Evolutionary conservation across 805 yeast genomes (phyloP).

Genomic region (Yarrowia bubula): DNA sequence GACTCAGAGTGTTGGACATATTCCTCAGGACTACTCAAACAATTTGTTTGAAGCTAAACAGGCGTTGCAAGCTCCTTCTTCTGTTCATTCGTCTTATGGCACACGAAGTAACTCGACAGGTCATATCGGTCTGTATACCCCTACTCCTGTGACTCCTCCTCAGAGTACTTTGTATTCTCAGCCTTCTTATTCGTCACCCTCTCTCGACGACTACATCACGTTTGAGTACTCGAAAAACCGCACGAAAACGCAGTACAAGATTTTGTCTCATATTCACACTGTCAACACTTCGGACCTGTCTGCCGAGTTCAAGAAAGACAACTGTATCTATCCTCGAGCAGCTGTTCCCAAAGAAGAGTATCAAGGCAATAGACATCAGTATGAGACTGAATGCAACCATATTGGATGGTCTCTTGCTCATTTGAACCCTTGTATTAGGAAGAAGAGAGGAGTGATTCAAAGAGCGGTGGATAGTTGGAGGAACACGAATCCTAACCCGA

Average conservation of each 20-base stretch:
- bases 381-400: slow-evolving; percentile 49
- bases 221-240: slow-evolving; percentile 40
- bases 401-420: slow-evolving; percentile 51
- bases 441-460: slow-evolving; percentile 49
- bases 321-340: slow-evolving; percentile 53
- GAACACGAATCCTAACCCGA: slow-evolving; percentile 46
- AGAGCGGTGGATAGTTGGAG: slow-evolving; percentile 55
- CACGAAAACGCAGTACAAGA: slow-evolving; percentile 36
- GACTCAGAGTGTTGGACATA: not conserved
- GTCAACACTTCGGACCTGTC: slow-evolving; percentile 35
- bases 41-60: not conserved
- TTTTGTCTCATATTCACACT: slow-evolving; percentile 41
- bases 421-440: slow-evolving; percentile 46
- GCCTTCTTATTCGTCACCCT: not conserved
- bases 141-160: not conserved
- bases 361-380: slow-evolving; percentile 47
- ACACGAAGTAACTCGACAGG: not conserved
- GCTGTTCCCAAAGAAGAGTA: slow-evolving; percentile 45
- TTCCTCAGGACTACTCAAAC: not conserved
- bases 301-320: slow-evolving; percentile 41
- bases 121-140: not conserved
- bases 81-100: not conserved
- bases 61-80: not conserved
- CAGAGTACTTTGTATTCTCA: not conserved
- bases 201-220: slow-evolving; percentile 31